Base-by-base conservation (phyloP, 108 stramenopile species). In the Stephanodiscus minutulus region DNA sequence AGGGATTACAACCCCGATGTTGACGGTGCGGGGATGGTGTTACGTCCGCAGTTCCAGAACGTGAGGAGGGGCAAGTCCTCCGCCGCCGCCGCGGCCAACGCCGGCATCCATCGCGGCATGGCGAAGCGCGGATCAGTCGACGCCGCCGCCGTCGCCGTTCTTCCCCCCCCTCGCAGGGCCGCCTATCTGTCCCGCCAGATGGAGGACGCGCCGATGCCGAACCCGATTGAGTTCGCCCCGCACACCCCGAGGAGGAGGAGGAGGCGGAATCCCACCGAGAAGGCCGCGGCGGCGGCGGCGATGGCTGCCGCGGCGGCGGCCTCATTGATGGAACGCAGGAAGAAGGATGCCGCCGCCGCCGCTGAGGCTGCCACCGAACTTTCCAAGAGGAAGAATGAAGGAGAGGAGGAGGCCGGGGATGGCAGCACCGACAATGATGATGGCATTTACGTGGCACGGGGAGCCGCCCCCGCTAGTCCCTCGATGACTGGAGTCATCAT, bases 261-360 rank as follows among this genome's bases (percentile, higher is more conserved):
- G 28, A 35, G 72, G 56, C 72, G 72, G 44, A 72, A 72, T 21
- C 72, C 72, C 52, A 39, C 63, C 18, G 61, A 72, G 41, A 77
- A 76, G 64, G 63, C 72, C 39, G 82, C 72, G 0, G 60, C 64
- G 33, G 78, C 69, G 3, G 78, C 73, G 7, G 62, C 62, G 0
- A 64, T 64, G 64, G 74, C 74, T 13, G 71, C 76, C 12, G 83
- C 81, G 29, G 80, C 80, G 35, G 75, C 75, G 24, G 65, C 62
- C 29, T 47, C 63, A 17, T 9, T 56, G 66, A 56, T 27, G 18
- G 37, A 68, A 57, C 37, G 66, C 48, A 61, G 37, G 72, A 64
- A 31, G 72, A 50, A 25, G 28, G 62, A 37, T 62, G 69, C 49
- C 3, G 69, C 66, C 5, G 76, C 66, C n/a, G 70, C 67, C 25